Evolutionary conservation across 208 protist species (phyloP).

Genomic region (Porcisia deanei): DNA sequence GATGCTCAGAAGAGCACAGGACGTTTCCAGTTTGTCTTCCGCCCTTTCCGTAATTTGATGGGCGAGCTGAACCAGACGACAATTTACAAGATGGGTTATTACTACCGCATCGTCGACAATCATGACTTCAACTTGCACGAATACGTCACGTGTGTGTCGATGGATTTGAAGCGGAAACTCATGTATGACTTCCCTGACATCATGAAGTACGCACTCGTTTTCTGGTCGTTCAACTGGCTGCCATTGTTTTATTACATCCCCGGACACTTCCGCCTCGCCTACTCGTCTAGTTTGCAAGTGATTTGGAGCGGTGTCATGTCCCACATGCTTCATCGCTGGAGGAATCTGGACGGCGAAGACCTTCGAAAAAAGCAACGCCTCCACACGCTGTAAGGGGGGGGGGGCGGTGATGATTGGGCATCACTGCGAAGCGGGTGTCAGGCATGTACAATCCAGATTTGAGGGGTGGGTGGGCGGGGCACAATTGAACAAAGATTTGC

Average conservation of each 20-base stretch:
- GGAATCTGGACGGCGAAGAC: conserved; percentile 27
- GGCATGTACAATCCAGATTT: not conserved
- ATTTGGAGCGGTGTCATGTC: conserved; percentile 84
- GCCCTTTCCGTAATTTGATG: conserved; percentile 20
- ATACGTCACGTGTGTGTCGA: conserved; percentile 48
- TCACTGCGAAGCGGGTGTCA: no score
- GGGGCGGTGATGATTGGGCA: not conserved
- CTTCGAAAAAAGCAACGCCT: conserved; percentile 13
- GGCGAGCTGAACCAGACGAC: conserved; percentile 31
- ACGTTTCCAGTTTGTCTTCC: conserved; percentile 28
- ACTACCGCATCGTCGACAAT: conserved; percentile 62
- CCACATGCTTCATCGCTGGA: conserved; percentile 60
- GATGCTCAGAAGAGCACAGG: conserved; percentile 16
- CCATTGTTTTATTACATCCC: conserved; percentile 88
- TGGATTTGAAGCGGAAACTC: conserved; percentile 49
- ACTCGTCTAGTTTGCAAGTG: conserved; percentile 59
- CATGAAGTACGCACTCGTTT: conserved; percentile 58
- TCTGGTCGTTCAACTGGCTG: conserved; percentile 80
- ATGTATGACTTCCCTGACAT: conserved; percentile 74
- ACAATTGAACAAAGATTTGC: not conserved
- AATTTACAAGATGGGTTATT: conserved; percentile 52
- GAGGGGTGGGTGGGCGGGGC: no score
- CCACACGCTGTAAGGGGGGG: not conserved
- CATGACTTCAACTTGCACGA: conserved; percentile 55
- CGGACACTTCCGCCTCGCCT: conserved; percentile 72